These are phyloP conservation scores for Lentinus brumalis DNA, from an alignment of 768 basidiomycete genomes.

Conservation along the genomic window DNA sequence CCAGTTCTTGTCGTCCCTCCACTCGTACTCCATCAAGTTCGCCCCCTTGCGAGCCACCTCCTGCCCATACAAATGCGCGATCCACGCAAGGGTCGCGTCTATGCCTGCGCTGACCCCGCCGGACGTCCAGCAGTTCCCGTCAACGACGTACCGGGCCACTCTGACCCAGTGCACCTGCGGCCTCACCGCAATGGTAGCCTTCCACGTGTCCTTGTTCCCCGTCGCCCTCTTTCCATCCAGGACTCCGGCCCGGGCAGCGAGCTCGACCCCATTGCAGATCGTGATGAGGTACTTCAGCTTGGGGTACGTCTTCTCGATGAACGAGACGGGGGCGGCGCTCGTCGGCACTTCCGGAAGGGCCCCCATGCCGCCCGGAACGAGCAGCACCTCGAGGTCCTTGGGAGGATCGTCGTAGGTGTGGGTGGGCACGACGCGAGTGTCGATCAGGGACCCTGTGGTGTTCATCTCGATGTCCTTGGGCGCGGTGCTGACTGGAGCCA, in stretches of 20 bases:
- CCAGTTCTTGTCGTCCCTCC: neutral
- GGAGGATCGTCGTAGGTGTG: neutral
- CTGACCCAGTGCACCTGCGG: neutral
- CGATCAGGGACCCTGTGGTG: neutral
- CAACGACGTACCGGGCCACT: too few species aligned
- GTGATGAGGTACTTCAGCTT: slow-evolving; percentile 34
- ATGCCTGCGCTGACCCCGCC: slow-evolving; percentile 40
- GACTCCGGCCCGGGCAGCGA: slow-evolving; percentile 31
- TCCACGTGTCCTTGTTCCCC: slow-evolving; percentile 37
- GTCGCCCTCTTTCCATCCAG: slow-evolving; percentile 39
- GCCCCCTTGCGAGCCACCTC: too few species aligned
- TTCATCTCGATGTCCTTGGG: neutral
- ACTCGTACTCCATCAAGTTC: neutral
- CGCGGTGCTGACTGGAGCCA: neutral
- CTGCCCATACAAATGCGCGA: neutral
- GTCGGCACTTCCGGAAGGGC: neutral
- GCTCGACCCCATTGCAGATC: slow-evolving; percentile 36
- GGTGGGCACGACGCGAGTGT: neutral
- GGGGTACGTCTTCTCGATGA: neutral
- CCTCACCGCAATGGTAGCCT: neutral
- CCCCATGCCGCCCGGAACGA: neutral
- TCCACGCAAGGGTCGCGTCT: neutral
- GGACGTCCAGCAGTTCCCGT: slow-evolving; percentile 40
- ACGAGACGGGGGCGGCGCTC: neutral
- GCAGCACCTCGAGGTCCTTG: neutral